Evolutionary conservation across 2,329 filamentous ascomycete genomes (phyloP).

Genomic region (Nothopassalora personata): DNA sequence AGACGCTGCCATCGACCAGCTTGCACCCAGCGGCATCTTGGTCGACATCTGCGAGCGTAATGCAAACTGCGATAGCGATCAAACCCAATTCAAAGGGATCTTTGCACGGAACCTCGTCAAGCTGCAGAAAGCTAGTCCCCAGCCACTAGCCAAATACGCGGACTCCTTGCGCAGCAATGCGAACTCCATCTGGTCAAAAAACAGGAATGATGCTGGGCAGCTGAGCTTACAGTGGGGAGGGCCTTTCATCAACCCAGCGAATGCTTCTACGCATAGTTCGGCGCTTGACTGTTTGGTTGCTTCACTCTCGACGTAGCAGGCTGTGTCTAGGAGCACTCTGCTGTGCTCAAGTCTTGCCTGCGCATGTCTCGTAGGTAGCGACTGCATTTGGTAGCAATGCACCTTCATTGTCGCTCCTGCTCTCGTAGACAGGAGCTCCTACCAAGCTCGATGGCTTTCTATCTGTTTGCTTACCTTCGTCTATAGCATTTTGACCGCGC

Average conservation of each 20-base stretch:
- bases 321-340: no score
- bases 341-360: no score
- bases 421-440: no score
- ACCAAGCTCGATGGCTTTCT: no score
- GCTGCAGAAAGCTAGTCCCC: conserved; percentile 49
- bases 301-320: not conserved
- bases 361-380: no score
- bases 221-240: conserved; percentile 61
- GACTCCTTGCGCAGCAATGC: conserved; percentile 57
- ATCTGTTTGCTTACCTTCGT: no score
- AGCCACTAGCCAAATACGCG: conserved; percentile 40
- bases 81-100: conserved; percentile 64
- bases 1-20: conserved; percentile 33
- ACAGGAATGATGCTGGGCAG: conserved; percentile 47
- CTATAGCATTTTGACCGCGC: no score
- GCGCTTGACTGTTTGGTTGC: conserved; percentile 20
- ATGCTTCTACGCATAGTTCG: conserved; percentile 26
- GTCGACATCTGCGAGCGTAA: conserved; percentile 34
- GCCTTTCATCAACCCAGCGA: conserved; percentile 40
- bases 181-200: conserved; percentile 58
- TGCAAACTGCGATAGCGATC: conserved; percentile 35
- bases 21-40: conserved; percentile 36
- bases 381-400: no score
- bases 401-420: no score
- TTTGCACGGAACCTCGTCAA: conserved; percentile 61